Evolutionary conservation across 306 rosid genomes (phyloP).

Genomic region (Echinosophora koreensis): DNA sequence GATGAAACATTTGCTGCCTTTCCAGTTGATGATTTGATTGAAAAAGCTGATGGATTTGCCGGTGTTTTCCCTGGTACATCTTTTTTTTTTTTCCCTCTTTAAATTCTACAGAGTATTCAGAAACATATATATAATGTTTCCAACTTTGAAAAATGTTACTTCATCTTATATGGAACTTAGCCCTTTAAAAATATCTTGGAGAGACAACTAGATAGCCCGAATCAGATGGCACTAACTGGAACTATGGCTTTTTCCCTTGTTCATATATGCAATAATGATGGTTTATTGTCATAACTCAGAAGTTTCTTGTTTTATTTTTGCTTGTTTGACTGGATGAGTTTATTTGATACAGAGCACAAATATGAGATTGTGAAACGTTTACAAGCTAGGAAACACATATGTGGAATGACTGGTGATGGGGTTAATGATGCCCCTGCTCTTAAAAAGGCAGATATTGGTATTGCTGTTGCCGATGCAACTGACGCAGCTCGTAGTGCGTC

Average conservation of each 20-base stretch:
- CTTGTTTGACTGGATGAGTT: conserved; percentile 26
- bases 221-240: neutral
- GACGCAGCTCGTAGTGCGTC: conserved; percentile 95
- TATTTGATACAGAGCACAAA: conserved; percentile 74
- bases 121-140: conserved; percentile 1
- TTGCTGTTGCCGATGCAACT: conserved; percentile 94
- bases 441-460: conserved; percentile 88
- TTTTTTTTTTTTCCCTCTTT: neutral
- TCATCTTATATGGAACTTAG: conserved; percentile 7
- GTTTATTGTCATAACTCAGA: conserved; percentile 2
- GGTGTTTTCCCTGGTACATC: conserved; percentile 84
- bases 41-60: conserved; percentile 90
- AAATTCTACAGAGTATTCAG: neutral
- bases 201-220: neutral
- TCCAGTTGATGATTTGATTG: conserved; percentile 88
- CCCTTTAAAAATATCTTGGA: conserved; percentile 18
- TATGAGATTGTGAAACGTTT: conserved; percentile 81
- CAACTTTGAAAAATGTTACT: conserved; percentile 13
- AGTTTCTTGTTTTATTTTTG: neutral
- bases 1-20: conserved; percentile 65
- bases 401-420: conserved; percentile 96
- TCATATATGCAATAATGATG: conserved; percentile 15
- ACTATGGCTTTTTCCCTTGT: neutral
- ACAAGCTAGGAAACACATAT: conserved; percentile 83
- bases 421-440: conserved; percentile 94